These are phyloP conservation scores for Copromyces sp. DNA, from an alignment of 495 filamentous ascomycete species.

Conservation along the genomic window DNA sequence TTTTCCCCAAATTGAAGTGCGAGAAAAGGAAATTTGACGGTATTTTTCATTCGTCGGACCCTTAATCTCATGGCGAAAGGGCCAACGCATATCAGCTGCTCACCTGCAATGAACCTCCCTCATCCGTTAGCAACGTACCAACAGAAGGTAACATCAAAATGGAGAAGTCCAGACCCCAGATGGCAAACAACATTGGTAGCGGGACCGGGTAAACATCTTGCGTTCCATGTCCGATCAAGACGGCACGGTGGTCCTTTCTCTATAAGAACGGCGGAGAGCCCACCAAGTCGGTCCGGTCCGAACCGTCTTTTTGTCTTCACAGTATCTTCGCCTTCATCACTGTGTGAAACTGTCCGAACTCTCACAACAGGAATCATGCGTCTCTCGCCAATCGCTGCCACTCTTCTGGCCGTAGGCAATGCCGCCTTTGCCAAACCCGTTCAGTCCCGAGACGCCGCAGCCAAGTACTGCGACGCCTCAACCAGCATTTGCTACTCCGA, in stretches of 20 bases:
- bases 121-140: not conserved
- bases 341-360: not conserved
- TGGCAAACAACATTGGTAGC: not conserved
- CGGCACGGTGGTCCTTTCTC: not conserved
- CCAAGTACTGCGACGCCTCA: constrained; percentile 23
- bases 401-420: constrained; percentile 15
- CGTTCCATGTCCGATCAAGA: not conserved
- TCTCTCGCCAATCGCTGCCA: constrained; percentile 18
- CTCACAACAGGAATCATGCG: constrained; percentile 14
- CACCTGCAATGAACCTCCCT: not conserved
- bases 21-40: rapidly evolving
- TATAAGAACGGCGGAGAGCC: not conserved
- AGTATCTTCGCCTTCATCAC: not conserved
- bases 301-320: not conserved
- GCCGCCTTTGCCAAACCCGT: constrained; percentile 11
- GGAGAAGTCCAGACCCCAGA: not conserved
- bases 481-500: constrained; percentile 29
- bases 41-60: not conserved
- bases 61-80: not conserved
- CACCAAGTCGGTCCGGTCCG: not conserved
- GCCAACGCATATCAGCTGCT: not conserved
- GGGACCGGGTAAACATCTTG: not conserved
- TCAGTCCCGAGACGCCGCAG: constrained; percentile 10
- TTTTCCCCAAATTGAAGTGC: not conserved
- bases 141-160: not conserved